Conservation (phyloP, 1,139 yeast genomes). For the Kodamaea plutei region DNA sequence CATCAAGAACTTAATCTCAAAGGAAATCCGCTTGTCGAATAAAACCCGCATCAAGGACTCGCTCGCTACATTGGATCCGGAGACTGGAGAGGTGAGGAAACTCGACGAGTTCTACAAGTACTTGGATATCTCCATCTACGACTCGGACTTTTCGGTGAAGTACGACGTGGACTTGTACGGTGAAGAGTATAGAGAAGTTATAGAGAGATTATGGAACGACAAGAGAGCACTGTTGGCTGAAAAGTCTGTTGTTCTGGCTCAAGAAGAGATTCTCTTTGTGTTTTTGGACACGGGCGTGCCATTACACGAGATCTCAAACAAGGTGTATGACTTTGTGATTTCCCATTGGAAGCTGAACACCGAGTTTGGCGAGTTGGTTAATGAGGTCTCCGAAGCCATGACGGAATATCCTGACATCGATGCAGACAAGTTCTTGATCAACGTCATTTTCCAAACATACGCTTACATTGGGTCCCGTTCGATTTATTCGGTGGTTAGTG, state of each 20-base stretch:
- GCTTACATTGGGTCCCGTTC: slow-evolving; percentile 88
- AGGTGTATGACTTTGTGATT: slow-evolving; percentile 40
- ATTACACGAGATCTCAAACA: slow-evolving; percentile 32
- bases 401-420: slow-evolving; percentile 24
- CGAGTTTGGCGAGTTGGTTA: slow-evolving; percentile 34
- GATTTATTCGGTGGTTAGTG: slow-evolving; percentile 76
- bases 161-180: slow-evolving; percentile 41
- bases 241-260: slow-evolving; percentile 31
- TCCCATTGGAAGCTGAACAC: slow-evolving; percentile 40
- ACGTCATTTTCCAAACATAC: slow-evolving; percentile 64
- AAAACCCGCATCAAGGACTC: slow-evolving; percentile 70
- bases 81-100: slow-evolving; percentile 21
- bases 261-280: slow-evolving; percentile 38
- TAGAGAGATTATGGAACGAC: slow-evolving; percentile 27
- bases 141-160: slow-evolving; percentile 26
- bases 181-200: slow-evolving; percentile 19
- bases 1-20: slow-evolving; percentile 73
- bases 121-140: slow-evolving; percentile 44
- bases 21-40: slow-evolving; percentile 75
- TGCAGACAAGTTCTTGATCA: slow-evolving; percentile 47
- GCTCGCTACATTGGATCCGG: slow-evolving; percentile 49
- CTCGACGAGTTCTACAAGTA: slow-evolving; percentile 60
- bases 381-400: slow-evolving; percentile 23
- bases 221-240: slow-evolving; percentile 28
- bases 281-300: slow-evolving; percentile 38